Conservation (phyloP, 352 stramenopile species). For the Saprolegnia diclina region DNA sequence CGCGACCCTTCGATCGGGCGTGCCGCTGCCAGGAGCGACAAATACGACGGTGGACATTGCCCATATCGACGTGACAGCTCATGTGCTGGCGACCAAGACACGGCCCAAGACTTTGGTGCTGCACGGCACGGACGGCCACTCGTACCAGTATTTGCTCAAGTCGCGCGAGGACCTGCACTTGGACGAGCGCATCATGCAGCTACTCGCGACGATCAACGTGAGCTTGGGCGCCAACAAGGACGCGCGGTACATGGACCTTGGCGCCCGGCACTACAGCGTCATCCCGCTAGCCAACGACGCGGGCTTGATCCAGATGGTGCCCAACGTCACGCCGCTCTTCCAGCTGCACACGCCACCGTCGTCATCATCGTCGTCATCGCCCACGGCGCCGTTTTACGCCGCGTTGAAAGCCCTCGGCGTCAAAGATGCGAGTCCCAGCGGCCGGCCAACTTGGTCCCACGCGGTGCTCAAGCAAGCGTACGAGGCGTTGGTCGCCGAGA, state of each 20-base stretch:
- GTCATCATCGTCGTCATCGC: conserved; percentile 37
- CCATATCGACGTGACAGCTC: conserved; percentile 37
- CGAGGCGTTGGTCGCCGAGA: conserved; percentile 54
- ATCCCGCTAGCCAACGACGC: conserved; percentile 72
- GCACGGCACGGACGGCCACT: conserved; percentile 60
- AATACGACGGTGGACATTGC: conserved; percentile 35
- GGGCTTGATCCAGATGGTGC: conserved; percentile 84
- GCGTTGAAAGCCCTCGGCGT: conserved; percentile 78
- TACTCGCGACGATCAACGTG: conserved; percentile 64
- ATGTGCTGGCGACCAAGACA: conserved; percentile 71
- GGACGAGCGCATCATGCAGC: conserved; percentile 89
- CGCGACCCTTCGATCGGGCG: conserved; percentile 32
- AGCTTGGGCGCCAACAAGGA: conserved; percentile 49
- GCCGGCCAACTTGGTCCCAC: conserved; percentile 56
- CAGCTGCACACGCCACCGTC: conserved; percentile 62
- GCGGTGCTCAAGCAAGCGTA: conserved; percentile 60
- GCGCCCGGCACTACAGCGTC: conserved; percentile 64
- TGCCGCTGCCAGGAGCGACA: conserved; percentile 47
- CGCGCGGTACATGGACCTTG: conserved; percentile 42
- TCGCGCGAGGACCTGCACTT: conserved; percentile 82
- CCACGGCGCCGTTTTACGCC: conserved; percentile 74
- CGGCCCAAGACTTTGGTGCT: conserved; percentile 83
- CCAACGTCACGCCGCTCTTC: conserved; percentile 71
- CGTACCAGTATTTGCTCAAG: conserved; percentile 81
- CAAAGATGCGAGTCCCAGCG: conserved; percentile 54